Evolutionary conservation across 768 basidiomycete genomes (phyloP).

Genomic region (Clitopilus hobsonii): DNA sequence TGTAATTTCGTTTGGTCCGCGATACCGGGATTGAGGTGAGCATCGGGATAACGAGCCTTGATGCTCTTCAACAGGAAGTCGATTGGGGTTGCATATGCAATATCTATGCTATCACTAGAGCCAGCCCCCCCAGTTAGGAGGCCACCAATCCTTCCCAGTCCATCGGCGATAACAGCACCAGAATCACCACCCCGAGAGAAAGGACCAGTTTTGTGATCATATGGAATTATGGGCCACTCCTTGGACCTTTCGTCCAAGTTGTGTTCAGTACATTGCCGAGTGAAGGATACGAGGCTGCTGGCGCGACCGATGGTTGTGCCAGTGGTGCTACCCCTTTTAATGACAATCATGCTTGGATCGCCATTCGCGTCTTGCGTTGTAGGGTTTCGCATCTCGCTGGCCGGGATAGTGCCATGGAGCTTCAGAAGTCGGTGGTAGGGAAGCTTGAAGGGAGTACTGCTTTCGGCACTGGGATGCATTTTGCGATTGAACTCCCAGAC

Average conservation of each 20-base stretch:
- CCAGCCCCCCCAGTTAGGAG: conserved; percentile 20
- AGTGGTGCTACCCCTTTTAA: conserved; percentile 31
- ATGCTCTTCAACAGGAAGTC: conserved; percentile 16
- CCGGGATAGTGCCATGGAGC: conserved; percentile 21
- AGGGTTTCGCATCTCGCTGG: conserved; percentile 26
- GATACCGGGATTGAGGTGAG: conserved; percentile 18
- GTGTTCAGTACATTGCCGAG: conserved; percentile 22
- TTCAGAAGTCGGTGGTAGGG: conserved; percentile 25
- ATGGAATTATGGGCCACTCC: conserved; percentile 19
- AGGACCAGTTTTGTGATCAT: conserved; percentile 16
- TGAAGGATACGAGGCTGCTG: conserved; percentile 28
- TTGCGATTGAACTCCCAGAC: conserved; percentile 11
- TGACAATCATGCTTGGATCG: conserved; percentile 26
- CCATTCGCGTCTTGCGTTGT: conserved; percentile 23
- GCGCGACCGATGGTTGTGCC: conserved; percentile 31
- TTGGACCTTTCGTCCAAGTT: conserved; percentile 11
- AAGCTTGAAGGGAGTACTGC: conserved; percentile 19
- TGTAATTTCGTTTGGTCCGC: too few relatives aligned
- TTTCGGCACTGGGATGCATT: conserved; percentile 10
- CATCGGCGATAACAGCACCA: conserved; percentile 23
- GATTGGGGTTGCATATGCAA: conserved; percentile 19
- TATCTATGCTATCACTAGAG: too few relatives aligned
- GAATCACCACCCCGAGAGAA: conserved; percentile 27
- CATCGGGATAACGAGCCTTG: conserved; percentile 13
- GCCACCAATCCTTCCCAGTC: conserved; percentile 22